These are phyloP conservation scores for Trametes meyenii DNA, from an alignment of 768 basidiomycete genomes.

Conservation along the genomic window DNA sequence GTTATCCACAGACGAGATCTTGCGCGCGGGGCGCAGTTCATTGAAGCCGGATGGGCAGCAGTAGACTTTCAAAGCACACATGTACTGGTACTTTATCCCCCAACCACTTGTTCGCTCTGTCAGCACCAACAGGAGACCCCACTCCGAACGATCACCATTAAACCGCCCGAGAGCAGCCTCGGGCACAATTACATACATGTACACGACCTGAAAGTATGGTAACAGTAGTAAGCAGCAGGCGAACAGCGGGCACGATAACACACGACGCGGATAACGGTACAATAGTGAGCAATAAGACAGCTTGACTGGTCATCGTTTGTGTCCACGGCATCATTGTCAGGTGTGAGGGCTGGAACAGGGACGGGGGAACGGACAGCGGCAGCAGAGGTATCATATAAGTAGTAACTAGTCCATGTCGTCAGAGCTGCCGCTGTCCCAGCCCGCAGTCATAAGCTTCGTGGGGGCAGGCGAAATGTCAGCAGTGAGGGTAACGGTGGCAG, in stretches of 20 bases:
- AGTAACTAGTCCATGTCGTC: conserved; percentile 23
- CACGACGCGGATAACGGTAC: conserved; percentile 23
- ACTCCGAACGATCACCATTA: conserved; percentile 15
- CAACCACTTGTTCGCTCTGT: background rate
- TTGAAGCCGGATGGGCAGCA: conserved; percentile 78
- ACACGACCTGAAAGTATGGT: conserved; percentile 14
- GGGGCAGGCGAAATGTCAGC: conserved; percentile 26
- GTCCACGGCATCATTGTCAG: conserved; percentile 25
- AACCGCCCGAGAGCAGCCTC: conserved; percentile 13
- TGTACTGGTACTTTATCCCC: conserved; percentile 16
- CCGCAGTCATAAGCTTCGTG: conserved; percentile 22
- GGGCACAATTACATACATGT: conserved; percentile 24
- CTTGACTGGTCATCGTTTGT: conserved; percentile 19
- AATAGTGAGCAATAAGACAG: conserved; percentile 31
- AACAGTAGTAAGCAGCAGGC: conserved; percentile 8
- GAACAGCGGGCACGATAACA: conserved; percentile 8
- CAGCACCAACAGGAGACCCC: background rate
- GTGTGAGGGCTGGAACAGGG: conserved; percentile 4
- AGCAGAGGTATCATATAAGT: conserved; percentile 4
- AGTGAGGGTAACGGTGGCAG: conserved; percentile 20
- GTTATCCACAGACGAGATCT: conserved; percentile 93
- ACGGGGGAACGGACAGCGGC: background rate
- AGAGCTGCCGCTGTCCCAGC: conserved; percentile 27
- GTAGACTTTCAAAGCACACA: conserved; percentile 29
- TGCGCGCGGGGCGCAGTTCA: conserved; percentile 86